phyloP scores from a whole-genome alignment of 441 rosid genomes.

The Flueggea neowawraea region DNA sequence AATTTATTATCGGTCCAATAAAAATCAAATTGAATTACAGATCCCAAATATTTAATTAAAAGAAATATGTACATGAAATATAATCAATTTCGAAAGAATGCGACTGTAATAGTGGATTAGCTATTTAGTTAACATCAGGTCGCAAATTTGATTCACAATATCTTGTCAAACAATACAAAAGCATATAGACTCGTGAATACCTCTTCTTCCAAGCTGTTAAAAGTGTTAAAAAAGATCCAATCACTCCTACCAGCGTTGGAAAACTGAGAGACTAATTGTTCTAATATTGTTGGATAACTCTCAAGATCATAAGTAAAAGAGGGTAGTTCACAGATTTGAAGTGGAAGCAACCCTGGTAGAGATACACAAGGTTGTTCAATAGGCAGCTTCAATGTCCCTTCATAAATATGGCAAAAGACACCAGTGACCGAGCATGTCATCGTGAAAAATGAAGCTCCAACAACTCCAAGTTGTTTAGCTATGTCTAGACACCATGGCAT shows the following conservation, averaged over 20 bases:
- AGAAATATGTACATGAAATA: too few species aligned
- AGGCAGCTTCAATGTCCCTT: slow-evolving; percentile 36
- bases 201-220: slow-evolving; percentile 36
- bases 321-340: slow-evolving; percentile 34
- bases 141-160: too few species aligned
- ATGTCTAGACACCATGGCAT: slow-evolving; percentile 29
- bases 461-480: slow-evolving; percentile 21
- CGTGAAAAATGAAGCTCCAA: slow-evolving; percentile 38
- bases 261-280: slow-evolving; percentile 23
- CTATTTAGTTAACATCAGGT: too few species aligned
- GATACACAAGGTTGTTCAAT: not conserved
- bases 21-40: too few species aligned
- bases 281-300: slow-evolving; percentile 20
- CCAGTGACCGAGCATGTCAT: slow-evolving; percentile 39
- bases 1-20: too few species aligned
- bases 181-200: not conserved
- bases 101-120: too few species aligned
- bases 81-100: too few species aligned
- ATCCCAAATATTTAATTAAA: too few species aligned
- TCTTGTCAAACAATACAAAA: too few species aligned
- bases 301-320: slow-evolving; percentile 29
- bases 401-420: slow-evolving; percentile 34
- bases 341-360: slow-evolving; percentile 36
- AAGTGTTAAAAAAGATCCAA: slow-evolving; percentile 46
- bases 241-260: slow-evolving; percentile 34